Base-by-base conservation (phyloP, 495 filamentous ascomycete genomes). In the Podospora appendiculata region DNA sequence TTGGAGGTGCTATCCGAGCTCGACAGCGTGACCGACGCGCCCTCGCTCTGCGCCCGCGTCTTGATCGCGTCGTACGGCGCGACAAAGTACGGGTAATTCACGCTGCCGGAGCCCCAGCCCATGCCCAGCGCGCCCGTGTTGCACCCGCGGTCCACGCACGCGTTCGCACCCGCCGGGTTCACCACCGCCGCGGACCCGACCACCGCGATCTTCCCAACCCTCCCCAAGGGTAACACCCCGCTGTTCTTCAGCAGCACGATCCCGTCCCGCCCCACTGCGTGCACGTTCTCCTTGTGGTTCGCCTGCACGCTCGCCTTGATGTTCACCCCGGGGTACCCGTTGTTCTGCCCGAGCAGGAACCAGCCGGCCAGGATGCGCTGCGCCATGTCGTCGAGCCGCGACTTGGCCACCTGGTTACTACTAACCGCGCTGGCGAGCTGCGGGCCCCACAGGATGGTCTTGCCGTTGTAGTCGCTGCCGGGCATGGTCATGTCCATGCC, bases 241-340 rank as follows among this genome's bases (percentile, higher is more conserved):
- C 72, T 73, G 58, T 91, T 90, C 69, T 88, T 89, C 76, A 94
- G 71, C 80, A 95, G 70, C 79, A 94, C 52, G 79, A 88, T 60
- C 65, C 82, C 48, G 41, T 89, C 76, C 11, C 78, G 77, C 0
- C 83, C 79, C 5, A 77, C 80, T 1, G 70, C 73, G 10, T 78
- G 75, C 59, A 79, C 74, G 40, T 84, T 74, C 57, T 90, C 70
- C 51, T 71, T 73, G 57, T 81, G 78, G 52, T 71, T 74, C 40
- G 61, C 73, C 49, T 70, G 74, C 9, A 81, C 83, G 42, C 78
- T 74, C 43, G 78, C 61, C 17, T 70, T 71, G 59, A 80, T 62
- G 56, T 83, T 81, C 49, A 72, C 69, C 38, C 50, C 54, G 40
- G 63, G 74, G 52, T 66, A 81, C 57, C 66, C 67, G 14, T 51